Base-by-base conservation (phyloP, 2,329 filamentous ascomycete species). In the Neurospora crassa region DNA sequence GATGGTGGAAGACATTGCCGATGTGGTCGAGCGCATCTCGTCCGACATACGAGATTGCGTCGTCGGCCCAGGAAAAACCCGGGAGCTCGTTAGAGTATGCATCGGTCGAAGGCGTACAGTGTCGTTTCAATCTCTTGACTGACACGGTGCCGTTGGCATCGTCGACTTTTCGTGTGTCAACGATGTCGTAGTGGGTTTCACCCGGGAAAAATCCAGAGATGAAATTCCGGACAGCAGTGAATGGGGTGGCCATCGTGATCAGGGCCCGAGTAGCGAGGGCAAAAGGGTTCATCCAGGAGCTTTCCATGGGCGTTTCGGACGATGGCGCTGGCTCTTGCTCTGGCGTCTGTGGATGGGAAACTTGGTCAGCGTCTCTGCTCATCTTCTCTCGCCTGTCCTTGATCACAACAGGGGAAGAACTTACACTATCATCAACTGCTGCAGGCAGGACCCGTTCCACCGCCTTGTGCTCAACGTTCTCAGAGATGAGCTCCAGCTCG, bases 51-150 rank as follows among this genome's bases (percentile, higher is more conserved):
- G 73, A 73, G 29, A 69, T 72, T 12, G 74, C 72, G 41, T 73
- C 71, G 12, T 75, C 71, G 20, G 76, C 71, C 78, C 78, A 79
- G 1, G 71, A 63, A 20, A 77, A 69, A 10, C 75, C 71, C 63
- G 73, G 72, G 42, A 74, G 70, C 24, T 75, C 74, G 69, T 76
- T 74, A 1, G 68, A 42, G 20, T 45, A 2, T 2, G 67, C n/a
- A 8, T 72, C 68, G 8, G n/a, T 20, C 16, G 71, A 12, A 14
- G 71, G 68, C 34, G 67, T 14, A 40, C 71, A 70, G 14, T 75
- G 72, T 10, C 74, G 74, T 71, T 77, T 78, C 47, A 77, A 41
- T 20, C 76, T 72, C 71, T 77, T 77, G 71, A 76, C 75, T 12
- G 74, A 67, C 34, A 77, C 69, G 41, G 45, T 42, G 53, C 67